Conservation (phyloP, 345 rosid genomes). For the Clarkia xantiana region DNA sequence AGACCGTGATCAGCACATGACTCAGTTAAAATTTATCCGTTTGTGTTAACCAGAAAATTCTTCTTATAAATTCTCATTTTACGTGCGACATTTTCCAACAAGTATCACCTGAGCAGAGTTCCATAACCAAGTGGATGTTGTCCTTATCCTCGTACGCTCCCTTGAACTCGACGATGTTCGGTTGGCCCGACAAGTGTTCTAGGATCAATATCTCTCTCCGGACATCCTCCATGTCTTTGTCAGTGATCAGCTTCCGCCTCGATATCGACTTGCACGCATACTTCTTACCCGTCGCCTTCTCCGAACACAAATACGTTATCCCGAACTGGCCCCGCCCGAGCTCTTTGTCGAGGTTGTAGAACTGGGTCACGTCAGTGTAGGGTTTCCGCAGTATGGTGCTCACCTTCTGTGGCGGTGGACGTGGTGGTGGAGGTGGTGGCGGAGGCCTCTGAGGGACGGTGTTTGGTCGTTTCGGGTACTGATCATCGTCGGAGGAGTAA, state of each 20-base stretch:
- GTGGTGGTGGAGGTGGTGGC: constrained; percentile 2
- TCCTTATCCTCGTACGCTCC: constrained; percentile 69
- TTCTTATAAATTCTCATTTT: too few species aligned
- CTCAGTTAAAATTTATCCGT: too few species aligned
- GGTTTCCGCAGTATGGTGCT: constrained; percentile 45
- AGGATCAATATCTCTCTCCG: constrained; percentile 63
- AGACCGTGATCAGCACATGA: too few species aligned
- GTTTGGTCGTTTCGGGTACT: constrained; percentile 15
- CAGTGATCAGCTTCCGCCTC: constrained; percentile 33
- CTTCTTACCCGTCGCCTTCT: constrained; percentile 40
- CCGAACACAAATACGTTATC: constrained; percentile 53
- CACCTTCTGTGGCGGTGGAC: constrained; percentile 15
- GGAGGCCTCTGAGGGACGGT: background rate
- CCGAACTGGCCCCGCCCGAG: constrained; percentile 83
- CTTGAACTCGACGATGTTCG: constrained; percentile 70
- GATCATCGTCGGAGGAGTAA: constrained; percentile 26
- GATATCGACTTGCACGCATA: constrained; percentile 88
- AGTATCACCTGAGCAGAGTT: constrained; percentile 62
- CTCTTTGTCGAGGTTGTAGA: constrained; percentile 48
- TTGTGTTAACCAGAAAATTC: too few species aligned
- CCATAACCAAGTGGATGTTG: constrained; percentile 65
- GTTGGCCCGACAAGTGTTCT: constrained; percentile 78
- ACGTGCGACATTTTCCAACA: too few species aligned
- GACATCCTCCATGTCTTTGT: constrained; percentile 46
- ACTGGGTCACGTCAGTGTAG: constrained; percentile 34